Conservation (phyloP, 1,284 basidiomycete genomes). For the Boletus smithii region DNA sequence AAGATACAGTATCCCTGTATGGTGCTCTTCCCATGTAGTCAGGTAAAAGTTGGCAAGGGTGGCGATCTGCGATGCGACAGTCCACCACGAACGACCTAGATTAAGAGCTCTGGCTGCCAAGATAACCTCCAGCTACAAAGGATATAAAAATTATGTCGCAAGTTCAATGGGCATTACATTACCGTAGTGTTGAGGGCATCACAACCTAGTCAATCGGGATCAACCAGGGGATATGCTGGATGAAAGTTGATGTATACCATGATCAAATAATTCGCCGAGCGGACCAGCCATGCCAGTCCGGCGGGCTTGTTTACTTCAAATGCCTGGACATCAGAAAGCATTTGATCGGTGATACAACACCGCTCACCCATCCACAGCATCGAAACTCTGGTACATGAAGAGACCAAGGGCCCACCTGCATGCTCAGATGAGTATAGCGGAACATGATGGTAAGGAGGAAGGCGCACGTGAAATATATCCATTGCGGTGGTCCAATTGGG, state of each 20-base stretch:
- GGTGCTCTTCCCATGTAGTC: constrained; percentile 97
- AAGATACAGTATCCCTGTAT: constrained; percentile 88
- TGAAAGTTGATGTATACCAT: constrained; percentile 53
- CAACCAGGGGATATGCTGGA: not conserved
- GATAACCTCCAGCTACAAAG: constrained; percentile 73
- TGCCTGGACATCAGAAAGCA: not conserved
- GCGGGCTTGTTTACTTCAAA: constrained; percentile 86
- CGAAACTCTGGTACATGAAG: constrained; percentile 90
- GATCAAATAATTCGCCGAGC: constrained; percentile 95
- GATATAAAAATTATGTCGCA: not conserved
- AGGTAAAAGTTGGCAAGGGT: constrained; percentile 94
- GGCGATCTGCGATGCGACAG: constrained; percentile 81
- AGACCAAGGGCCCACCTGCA: constrained; percentile 84
- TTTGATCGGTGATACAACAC: not conserved
- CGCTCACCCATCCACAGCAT: constrained; percentile 80
- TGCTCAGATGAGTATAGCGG: constrained; percentile 2
- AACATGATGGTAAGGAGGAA: not conserved
- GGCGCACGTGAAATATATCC: constrained; percentile 83
- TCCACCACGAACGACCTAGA: constrained; percentile 94
- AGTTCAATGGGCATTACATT: constrained; percentile 21
- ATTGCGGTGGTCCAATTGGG: constrained; percentile 63
- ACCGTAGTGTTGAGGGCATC: constrained; percentile 95
- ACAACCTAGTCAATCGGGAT: constrained; percentile 50
- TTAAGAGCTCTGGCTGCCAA: constrained; percentile 85
- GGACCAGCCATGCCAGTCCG: constrained; percentile 95